These are phyloP conservation scores for Aegle marmelos DNA, from an alignment of 345 rosid genomes.

Conservation along the genomic window DNA sequence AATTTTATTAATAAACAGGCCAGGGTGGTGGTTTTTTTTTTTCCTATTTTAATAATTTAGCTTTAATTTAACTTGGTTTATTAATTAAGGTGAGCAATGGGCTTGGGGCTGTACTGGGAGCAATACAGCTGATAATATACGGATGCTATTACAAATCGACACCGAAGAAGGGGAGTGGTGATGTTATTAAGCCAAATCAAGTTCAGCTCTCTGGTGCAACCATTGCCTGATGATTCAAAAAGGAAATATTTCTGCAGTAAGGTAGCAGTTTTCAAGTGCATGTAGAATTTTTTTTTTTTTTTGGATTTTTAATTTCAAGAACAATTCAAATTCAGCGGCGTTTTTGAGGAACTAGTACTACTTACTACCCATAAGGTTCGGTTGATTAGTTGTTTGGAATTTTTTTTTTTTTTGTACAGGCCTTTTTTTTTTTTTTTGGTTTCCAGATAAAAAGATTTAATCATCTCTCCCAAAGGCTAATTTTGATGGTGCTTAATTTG, in stretches of 20 bases:
- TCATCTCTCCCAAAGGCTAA: no score
- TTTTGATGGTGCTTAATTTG: no score
- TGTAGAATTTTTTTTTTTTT: background rate
- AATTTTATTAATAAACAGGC: no score
- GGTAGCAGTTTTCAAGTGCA: background rate
- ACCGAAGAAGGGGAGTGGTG: background rate
- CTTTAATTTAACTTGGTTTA: no score
- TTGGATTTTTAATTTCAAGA: background rate
- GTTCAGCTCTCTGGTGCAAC: conserved; percentile 37
- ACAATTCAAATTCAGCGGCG: background rate
- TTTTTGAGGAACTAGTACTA: no score
- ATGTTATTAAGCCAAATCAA: conserved; percentile 30
- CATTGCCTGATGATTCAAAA: background rate
- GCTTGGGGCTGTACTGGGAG: conserved; percentile 29
- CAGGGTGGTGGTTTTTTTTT: no score
- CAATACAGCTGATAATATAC: conserved; percentile 28
- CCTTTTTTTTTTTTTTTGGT: no score
- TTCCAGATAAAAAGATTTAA: no score
- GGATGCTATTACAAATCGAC: conserved; percentile 22
- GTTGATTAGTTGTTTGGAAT: no score
- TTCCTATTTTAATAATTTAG: background rate
- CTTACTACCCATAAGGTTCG: no score
- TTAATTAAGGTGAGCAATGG: conserved; percentile 39
- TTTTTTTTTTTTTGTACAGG: no score
- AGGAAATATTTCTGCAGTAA: background rate